Evolutionary conservation across 2,329 filamentous ascomycete genomes (phyloP).

Genomic region (Anisogramma anomala): DNA sequence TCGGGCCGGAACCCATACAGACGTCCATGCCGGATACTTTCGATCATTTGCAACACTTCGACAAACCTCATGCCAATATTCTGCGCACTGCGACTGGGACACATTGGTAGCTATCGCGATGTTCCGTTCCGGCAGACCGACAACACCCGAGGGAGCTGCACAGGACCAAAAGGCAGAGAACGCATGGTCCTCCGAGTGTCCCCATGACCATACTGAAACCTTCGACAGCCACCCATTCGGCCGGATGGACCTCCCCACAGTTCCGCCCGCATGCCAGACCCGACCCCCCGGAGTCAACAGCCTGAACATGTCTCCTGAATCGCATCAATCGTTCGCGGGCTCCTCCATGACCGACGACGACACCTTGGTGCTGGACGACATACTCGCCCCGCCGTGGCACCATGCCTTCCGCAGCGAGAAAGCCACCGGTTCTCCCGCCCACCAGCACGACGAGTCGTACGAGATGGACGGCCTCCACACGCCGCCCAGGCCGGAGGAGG

Average conservation of each 20-base stretch:
- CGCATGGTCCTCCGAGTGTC: not conserved
- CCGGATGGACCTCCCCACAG: not conserved
- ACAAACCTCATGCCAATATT: no score
- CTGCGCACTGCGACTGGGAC: no score
- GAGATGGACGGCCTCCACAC: slow-evolving; percentile 26
- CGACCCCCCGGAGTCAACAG: not conserved
- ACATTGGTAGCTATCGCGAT: not conserved
- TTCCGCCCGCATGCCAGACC: not conserved
- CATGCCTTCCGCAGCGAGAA: not conserved
- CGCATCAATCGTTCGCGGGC: slow-evolving; percentile 19
- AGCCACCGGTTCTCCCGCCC: slow-evolving; percentile 22
- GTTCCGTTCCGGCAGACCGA: not conserved
- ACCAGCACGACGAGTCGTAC: slow-evolving; percentile 22
- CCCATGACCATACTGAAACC: not conserved
- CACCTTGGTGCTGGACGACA: not conserved
- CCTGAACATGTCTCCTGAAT: not conserved
- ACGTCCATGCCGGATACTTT: not conserved
- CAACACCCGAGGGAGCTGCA: not conserved
- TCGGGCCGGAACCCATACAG: not conserved
- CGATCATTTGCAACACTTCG: not conserved
- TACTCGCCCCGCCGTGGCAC: not conserved
- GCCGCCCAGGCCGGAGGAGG: slow-evolving; percentile 40
- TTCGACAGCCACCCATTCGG: not conserved
- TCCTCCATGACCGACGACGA: not conserved
- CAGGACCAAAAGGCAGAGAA: not conserved